A percentile compares a stretch with the other conserved stretches of the same genome.
Conservation (phyloP, 2,329 filamentous ascomycete genomes). For the Trichoderma sp. region DNA sequence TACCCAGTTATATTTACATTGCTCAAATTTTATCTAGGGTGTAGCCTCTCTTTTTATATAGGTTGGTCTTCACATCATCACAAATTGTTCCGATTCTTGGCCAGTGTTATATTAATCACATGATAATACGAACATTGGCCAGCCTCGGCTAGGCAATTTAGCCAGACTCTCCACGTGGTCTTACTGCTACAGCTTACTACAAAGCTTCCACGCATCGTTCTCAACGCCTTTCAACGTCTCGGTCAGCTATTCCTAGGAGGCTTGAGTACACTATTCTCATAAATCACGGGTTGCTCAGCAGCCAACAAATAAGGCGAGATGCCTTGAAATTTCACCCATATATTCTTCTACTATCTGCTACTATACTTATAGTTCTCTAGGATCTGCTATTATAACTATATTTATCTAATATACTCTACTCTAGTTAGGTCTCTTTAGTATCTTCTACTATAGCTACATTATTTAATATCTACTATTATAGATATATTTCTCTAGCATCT, state of each 20-base stretch:
- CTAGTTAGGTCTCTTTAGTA: no score
- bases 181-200: background rate
- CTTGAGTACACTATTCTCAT: background rate
- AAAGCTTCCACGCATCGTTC: background rate
- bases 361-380: no score
- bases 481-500: background rate
- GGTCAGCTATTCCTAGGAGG: background rate
- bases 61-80: background rate
- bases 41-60: background rate
- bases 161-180: background rate
- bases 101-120: background rate
- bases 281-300: accelerated
- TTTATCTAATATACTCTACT: no score
- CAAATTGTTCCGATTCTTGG: background rate
- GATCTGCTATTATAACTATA: no score
- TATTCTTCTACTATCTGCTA: no score
- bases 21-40: background rate
- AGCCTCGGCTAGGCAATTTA: background rate
- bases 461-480: background rate
- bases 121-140: background rate
- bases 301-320: background rate
- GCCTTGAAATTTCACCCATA: background rate
- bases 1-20: background rate
- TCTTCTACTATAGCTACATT: no score
- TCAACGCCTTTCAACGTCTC: background rate